Percentiles rank a stretch among this genome's conserved stretches.
These are phyloP conservation scores for Orobanche coerulescens DNA, from an alignment of 257 asterid species.

Conservation along the genomic window DNA sequence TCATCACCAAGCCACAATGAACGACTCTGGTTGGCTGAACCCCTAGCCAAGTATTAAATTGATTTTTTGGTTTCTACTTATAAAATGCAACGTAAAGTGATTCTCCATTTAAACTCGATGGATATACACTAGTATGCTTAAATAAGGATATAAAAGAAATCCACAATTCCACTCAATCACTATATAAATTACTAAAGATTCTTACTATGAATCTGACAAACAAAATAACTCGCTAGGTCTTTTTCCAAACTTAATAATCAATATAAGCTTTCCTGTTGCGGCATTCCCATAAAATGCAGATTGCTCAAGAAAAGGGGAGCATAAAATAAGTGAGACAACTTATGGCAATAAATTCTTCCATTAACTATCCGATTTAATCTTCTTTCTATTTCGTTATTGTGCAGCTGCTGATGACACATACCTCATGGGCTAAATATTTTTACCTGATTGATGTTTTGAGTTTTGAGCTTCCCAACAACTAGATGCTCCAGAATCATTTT, in stretches of 20 bases:
- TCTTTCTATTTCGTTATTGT: constrained; percentile 1
- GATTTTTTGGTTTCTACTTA: too few species aligned
- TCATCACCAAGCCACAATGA: too few species aligned
- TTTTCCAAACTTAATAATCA: neutral
- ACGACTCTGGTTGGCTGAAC: too few species aligned
- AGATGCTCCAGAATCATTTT: constrained; percentile 98
- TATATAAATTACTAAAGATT: too few species aligned
- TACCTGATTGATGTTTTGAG: constrained; percentile 94
- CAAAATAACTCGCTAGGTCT: neutral
- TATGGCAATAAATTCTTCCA: constrained; percentile 9
- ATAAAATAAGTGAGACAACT: constrained; percentile 3
- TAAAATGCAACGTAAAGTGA: too few species aligned
- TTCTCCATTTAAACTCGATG: too few species aligned
- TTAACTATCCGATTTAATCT: constrained; percentile 7
- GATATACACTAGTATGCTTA: neutral
- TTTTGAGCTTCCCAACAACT: constrained; percentile 91
- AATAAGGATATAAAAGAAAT: neutral
- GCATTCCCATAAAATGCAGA: neutral
- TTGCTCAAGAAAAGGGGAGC: neutral
- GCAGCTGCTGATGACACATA: neutral
- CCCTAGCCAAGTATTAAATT: too few species aligned
- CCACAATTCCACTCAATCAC: neutral
- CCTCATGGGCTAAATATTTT: constrained; percentile 3
- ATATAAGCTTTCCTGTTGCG: neutral
- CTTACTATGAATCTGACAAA: neutral